Evolutionary conservation across 1,139 yeast genomes (phyloP).

Genomic region (Martiniozyma asiatica): DNA sequence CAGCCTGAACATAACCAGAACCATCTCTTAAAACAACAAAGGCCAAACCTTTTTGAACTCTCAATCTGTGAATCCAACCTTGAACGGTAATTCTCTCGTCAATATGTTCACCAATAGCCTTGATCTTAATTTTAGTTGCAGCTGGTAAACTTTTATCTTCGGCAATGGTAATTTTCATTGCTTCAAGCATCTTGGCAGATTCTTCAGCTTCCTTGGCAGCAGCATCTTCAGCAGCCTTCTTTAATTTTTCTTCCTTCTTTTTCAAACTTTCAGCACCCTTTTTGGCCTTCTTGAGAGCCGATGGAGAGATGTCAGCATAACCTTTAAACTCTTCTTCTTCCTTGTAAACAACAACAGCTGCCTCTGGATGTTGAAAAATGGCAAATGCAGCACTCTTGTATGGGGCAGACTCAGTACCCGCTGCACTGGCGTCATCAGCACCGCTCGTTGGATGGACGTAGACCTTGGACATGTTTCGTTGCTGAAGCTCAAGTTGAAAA

Average conservation of each 20-base stretch:
- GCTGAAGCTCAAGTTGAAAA: too few relatives aligned
- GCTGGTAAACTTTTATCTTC: constrained; percentile 65
- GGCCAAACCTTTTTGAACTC: constrained; percentile 85
- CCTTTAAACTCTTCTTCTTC: constrained; percentile 45
- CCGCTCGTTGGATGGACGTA: constrained; percentile 72
- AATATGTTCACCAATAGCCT: constrained; percentile 36
- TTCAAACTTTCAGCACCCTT: constrained; percentile 89
- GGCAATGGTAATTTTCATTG: constrained; percentile 60
- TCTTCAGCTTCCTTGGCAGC: constrained; percentile 52
- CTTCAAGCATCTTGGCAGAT: constrained; percentile 61
- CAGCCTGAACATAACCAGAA: constrained; percentile 79
- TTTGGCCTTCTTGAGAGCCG: constrained; percentile 91
- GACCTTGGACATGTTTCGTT: constrained; percentile 15
- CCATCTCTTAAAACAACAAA: constrained; percentile 94
- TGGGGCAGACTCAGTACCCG: constrained; percentile 59
- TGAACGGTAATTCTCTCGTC: constrained; percentile 61
- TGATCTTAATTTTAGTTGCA: constrained; percentile 60
- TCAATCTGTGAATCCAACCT: constrained; percentile 96
- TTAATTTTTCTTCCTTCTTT: constrained; percentile 80
- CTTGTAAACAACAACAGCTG: constrained; percentile 55
- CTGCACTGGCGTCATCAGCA: constrained; percentile 38
- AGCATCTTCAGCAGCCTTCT: constrained; percentile 49
- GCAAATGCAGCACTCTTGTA: constrained; percentile 82
- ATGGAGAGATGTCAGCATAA: constrained; percentile 74
- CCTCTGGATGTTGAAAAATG: constrained; percentile 36